Conservation (phyloP, 345 rosid genomes). For the Theobroma cacao region DNA sequence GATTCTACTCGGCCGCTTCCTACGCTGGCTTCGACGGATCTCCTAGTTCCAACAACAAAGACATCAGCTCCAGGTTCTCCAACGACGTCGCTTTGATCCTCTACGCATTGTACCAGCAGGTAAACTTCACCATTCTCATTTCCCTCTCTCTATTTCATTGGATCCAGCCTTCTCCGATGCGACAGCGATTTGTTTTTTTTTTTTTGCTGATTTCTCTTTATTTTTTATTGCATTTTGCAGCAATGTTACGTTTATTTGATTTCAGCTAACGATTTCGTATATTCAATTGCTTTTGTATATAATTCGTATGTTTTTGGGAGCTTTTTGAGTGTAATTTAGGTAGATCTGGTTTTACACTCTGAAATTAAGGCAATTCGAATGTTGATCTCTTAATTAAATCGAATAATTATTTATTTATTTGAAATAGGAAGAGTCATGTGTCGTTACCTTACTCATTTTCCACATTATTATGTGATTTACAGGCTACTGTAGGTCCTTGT, state of each 20-base stretch:
- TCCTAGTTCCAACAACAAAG: constrained; percentile 46
- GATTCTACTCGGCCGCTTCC: constrained; percentile 93
- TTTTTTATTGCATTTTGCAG: background rate
- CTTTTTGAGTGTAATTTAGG: constrained; percentile 8
- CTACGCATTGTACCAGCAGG: constrained; percentile 92
- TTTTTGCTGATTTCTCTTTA: constrained; percentile 6
- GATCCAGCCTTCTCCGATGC: constrained; percentile 22
- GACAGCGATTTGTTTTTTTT: background rate
- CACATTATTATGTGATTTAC: constrained; percentile 35
- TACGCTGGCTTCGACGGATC: constrained; percentile 93
- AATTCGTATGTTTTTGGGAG: background rate
- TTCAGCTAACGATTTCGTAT: background rate
- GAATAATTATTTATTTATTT: background rate
- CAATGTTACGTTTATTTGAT: background rate
- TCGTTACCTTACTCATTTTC: constrained; percentile 8
- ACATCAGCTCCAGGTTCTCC: constrained; percentile 67
- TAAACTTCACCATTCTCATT: constrained; percentile 13
- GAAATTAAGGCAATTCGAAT: background rate
- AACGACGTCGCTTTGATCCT: constrained; percentile 82
- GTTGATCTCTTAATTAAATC: background rate
- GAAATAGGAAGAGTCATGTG: constrained; percentile 12
- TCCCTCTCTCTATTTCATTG: background rate
- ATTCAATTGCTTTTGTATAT: background rate
- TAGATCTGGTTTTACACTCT: constrained; percentile 28
- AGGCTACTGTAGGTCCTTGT: constrained; percentile 96